These are phyloP conservation scores for Passiflora organensis DNA, from an alignment of 345 rosid genomes.

Conservation along the genomic window DNA sequence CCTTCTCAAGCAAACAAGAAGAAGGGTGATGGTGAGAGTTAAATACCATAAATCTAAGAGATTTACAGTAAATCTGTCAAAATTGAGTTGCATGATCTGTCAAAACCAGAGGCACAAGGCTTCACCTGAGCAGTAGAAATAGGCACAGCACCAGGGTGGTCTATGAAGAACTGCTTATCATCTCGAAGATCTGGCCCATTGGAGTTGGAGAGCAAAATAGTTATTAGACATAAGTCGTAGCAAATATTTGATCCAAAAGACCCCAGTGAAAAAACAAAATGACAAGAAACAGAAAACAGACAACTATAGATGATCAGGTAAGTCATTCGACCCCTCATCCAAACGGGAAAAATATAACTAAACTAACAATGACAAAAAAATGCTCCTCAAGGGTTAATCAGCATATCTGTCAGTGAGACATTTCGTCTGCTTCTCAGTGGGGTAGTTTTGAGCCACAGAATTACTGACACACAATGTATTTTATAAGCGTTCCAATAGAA, in stretches of 20 bases:
- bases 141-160: conserved; percentile 34
- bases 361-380: too few relatives aligned
- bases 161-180: conserved; percentile 30
- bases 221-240: neutral
- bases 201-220: neutral
- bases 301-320: neutral
- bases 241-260: neutral
- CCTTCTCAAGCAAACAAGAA: conserved; percentile 34
- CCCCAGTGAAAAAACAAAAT: neutral
- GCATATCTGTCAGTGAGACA: too few relatives aligned
- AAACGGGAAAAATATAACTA: too few relatives aligned
- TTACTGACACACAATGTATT: too few relatives aligned
- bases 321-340: neutral
- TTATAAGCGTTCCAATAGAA: too few relatives aligned
- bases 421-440: too few relatives aligned
- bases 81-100: neutral
- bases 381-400: too few relatives aligned
- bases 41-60: neutral
- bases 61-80: neutral
- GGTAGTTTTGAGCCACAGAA: too few relatives aligned
- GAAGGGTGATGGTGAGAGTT: neutral
- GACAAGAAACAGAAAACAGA: neutral
- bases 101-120: neutral
- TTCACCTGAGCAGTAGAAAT: conserved; percentile 28
- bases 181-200: conserved; percentile 27